Conservation (phyloP, 2,329 filamentous ascomycete genomes). For the Didymella sp. region DNA sequence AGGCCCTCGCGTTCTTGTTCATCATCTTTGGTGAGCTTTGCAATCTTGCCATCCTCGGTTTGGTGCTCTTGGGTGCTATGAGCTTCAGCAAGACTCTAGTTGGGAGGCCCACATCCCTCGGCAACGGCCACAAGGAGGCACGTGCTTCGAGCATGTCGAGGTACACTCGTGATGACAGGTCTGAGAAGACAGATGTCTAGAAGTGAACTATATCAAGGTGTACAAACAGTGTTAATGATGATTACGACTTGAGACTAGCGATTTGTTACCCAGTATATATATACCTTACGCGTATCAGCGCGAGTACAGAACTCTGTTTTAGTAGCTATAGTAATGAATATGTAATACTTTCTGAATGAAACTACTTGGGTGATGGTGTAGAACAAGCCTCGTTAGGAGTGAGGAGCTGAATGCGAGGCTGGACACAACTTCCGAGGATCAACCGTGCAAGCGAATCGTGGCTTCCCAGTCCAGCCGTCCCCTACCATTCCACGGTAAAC, state of each 20-base stretch:
- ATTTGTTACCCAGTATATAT: not conserved
- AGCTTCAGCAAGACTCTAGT: constrained; percentile 24
- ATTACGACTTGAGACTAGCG: not conserved
- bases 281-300: not conserved
- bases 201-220: not conserved
- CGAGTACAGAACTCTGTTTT: not conserved
- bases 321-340: not conserved
- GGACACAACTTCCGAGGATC: constrained; percentile 4
- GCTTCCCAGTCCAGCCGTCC: constrained; percentile 5
- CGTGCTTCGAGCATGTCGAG: constrained; percentile 15
- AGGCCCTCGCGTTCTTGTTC: constrained; percentile 29
- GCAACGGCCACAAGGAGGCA: constrained; percentile 10
- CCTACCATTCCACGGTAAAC: not conserved
- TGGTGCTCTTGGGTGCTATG: constrained; percentile 23
- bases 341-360: not conserved
- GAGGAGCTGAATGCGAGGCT: not conserved
- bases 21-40: constrained; percentile 29
- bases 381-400: no score
- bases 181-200: constrained; percentile 9
- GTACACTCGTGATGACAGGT: constrained; percentile 9
- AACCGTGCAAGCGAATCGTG: constrained; percentile 12
- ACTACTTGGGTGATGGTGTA: no score
- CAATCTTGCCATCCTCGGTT: constrained; percentile 20
- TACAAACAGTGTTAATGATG: not conserved
- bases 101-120: constrained; percentile 1